Percentiles rank a stretch among this genome's conserved stretches.
These are phyloP conservation scores for Cryptosporidium canis DNA, from an alignment of 169 alveolate species.

Conservation along the genomic window DNA sequence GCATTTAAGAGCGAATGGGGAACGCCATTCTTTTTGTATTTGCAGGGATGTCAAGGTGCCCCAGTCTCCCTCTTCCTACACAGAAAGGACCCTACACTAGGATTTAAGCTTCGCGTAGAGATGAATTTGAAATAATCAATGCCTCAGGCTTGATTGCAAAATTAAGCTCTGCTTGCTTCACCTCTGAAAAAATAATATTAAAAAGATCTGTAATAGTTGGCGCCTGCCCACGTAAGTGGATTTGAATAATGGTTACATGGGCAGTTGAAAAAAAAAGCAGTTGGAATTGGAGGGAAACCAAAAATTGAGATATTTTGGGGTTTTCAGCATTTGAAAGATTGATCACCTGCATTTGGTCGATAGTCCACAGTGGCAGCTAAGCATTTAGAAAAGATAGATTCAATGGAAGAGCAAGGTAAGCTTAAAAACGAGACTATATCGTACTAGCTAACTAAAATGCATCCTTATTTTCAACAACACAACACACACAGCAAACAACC, in stretches of 20 bases:
- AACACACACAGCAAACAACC: background rate
- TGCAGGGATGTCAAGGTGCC: too few relatives aligned
- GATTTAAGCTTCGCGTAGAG: too few relatives aligned
- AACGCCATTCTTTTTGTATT: too few relatives aligned
- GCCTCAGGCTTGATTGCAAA: background rate
- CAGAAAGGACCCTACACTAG: too few relatives aligned
- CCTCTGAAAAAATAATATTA: background rate
- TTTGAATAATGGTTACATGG: constrained; percentile 4
- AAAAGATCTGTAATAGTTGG: constrained; percentile 38
- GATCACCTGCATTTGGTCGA: too few relatives aligned
- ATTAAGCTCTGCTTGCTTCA: background rate
- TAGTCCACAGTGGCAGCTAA: too few relatives aligned
- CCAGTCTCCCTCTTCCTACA: too few relatives aligned
- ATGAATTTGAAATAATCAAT: background rate
- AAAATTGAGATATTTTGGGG: background rate
- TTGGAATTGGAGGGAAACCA: background rate
- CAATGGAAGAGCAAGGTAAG: constrained; percentile 73
- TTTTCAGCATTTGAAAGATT: background rate
- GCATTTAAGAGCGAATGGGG: too few relatives aligned
- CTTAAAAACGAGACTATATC: background rate
- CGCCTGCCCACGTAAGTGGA: constrained; percentile 73
- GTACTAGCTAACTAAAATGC: background rate
- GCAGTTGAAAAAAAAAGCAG: background rate
- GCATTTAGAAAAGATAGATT: too few relatives aligned
- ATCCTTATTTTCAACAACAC: background rate